phyloP scores from a whole-genome alignment of 202 grass and related monocot genomes.

The Setaria italica region DNA sequence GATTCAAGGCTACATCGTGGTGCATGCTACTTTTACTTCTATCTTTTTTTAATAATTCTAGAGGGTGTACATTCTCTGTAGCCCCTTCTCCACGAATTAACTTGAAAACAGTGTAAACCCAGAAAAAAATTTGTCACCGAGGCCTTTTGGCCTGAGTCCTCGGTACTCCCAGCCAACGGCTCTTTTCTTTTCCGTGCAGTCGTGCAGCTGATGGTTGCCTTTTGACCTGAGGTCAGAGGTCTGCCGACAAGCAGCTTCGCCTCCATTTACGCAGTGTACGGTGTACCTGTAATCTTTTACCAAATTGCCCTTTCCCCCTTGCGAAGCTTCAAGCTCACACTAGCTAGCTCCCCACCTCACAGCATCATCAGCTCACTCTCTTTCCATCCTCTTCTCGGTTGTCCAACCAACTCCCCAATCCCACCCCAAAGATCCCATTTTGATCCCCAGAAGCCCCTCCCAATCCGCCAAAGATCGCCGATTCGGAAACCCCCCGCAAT shows the following conservation, averaged over 20 bases:
- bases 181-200: background rate
- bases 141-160: background rate
- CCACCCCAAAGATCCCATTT: background rate
- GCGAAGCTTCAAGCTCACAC: background rate
- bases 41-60: too few species aligned
- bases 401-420: constrained; percentile 1
- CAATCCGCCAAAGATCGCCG: background rate
- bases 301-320: background rate
- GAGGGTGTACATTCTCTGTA: too few species aligned
- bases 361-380: constrained; percentile 2
- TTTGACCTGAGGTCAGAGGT: background rate
- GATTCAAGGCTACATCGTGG: too few species aligned
- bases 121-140: too few species aligned
- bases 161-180: constrained; percentile 22
- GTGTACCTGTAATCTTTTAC: background rate
- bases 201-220: background rate
- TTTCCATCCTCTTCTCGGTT: background rate
- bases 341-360: background rate
- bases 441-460: background rate
- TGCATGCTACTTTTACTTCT: too few species aligned
- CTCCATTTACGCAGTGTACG: background rate
- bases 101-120: too few species aligned
- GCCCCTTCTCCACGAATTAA: too few species aligned
- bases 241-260: background rate
- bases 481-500: background rate